A percentile compares a stretch with the other conserved stretches of the same genome.
Evolutionary conservation across 345 rosid genomes (phyloP).

Genomic region (Populus ilicifolia): DNA sequence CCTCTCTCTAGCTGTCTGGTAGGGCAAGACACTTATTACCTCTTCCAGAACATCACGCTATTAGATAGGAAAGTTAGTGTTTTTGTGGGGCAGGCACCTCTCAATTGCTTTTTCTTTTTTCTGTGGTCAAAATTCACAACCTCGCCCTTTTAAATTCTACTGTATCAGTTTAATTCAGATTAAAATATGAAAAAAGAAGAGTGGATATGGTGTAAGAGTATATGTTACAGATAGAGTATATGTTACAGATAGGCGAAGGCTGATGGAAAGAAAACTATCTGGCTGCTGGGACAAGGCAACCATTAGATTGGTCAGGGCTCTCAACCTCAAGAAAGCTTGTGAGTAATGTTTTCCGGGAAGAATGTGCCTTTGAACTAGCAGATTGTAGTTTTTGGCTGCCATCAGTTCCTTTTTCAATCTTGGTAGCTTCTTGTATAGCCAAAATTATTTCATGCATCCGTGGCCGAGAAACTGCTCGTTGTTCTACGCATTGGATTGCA

Average conservation of each 20-base stretch:
- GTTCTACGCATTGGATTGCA: constrained; percentile 84
- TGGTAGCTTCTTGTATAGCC: constrained; percentile 81
- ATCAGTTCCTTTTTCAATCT: constrained; percentile 60
- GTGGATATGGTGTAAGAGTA: neutral
- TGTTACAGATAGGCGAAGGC: neutral
- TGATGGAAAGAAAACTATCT: constrained; percentile 37
- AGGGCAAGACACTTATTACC: neutral
- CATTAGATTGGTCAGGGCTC: constrained; percentile 73
- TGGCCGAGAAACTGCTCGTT: constrained; percentile 60
- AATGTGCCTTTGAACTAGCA: constrained; percentile 54
- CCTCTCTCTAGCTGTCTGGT: neutral
- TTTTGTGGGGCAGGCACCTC: neutral
- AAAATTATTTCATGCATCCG: constrained; percentile 81
- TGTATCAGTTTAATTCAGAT: neutral
- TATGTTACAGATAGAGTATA: constrained; percentile 4
- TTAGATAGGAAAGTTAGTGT: neutral
- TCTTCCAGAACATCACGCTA: neutral
- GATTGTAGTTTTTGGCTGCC: constrained; percentile 35
- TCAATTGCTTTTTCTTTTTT: neutral
- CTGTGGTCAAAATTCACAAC: neutral
- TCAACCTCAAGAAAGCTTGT: constrained; percentile 90
- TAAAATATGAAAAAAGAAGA: neutral
- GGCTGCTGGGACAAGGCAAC: constrained; percentile 67
- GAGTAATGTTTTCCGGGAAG: constrained; percentile 76
- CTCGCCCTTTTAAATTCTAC: too few relatives aligned